Evolutionary conservation across 768 basidiomycete genomes (phyloP), one percentile per base, ranked within the genome.

Genomic region (Lanmaoa rubissima): DNA sequence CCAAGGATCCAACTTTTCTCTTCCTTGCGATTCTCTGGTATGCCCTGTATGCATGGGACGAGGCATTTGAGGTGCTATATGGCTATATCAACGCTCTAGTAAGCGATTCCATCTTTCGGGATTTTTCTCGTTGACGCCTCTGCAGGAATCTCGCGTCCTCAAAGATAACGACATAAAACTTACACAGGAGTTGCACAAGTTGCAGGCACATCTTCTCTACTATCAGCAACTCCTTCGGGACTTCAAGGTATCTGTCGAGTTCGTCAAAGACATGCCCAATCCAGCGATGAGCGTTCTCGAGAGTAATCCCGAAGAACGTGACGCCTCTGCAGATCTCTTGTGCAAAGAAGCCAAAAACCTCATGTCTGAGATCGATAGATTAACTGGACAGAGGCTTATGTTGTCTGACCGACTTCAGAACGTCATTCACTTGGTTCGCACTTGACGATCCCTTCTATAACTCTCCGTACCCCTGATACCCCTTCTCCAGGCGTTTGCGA

Each of bases 21-120:
- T 72, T 85, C 40, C 65, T 85, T 19, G 73, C 78, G 16, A 69
- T 79, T 32, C 69, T 86, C 26, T 86, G 84, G 84, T 82, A 83
- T 60, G 77, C 81, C 0, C 60, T 84, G 7, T 85, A 85, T 64
- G 78, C 81, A 5, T 85, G 84, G 82, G 84, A 86, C 53, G 83
- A 86, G 64, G 74, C 80, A 1, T 73, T 85, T 19, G 83, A 84
- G 58, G 66, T 70, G 8, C 55, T 86, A 36, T 82, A 82, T 62
- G 57, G 61, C 5, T 79, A 85, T 59, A 78, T 85, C 21, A 79
- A 76, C 45, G 67, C 55, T 45, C 65, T 86, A 68, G 82, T 83
- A 66, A 21, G 79, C 16, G 10, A 36, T 28, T 16, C 41, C 12
- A 6, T 51, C 17, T 28, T 1, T 5, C 13, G 1, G 4, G 4